Evolutionary conservation across 768 basidiomycete species (phyloP), one percentile per base, ranked within the genome.

Genomic region (Leccinum truebloodii): DNA sequence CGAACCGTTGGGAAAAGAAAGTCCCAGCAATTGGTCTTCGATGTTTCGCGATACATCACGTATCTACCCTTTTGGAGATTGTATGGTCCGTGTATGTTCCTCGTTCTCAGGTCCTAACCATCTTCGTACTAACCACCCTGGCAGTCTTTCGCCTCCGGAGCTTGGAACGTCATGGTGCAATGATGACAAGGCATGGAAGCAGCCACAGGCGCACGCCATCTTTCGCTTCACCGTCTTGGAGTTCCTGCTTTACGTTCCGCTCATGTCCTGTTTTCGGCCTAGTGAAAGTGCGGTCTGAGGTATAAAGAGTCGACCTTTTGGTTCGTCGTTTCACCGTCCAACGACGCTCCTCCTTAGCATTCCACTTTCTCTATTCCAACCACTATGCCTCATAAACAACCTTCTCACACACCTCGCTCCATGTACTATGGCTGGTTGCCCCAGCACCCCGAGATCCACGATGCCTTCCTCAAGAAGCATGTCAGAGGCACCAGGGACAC

Each of bases 381-480:
- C 24, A 52, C 32, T 6, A 53, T 60, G 60, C 2, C 39, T n/a
- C 18, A 41, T 1, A 8, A 14, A 13, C 48, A 26, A 14, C 48
- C 55, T 34, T 30, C 30, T 12, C 9, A 39, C 22, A 0, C 9
- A 6, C 1, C 22, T 9, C 50, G 20, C 10, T 28, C 57, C 52
- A 8, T 26, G 16, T 52, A 59, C 34, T 12, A 52, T 18, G 57
- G 60, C 6, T 59, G 59, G 57, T 24, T 52, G 8, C 60, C 60
- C 8, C 2, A 14, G 4, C 13, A 52, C 24, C 16, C 32, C 6
- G 34, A 46, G 24, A 16, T 26, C 26, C 24, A 26, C 26, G 3
- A 26, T 8, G 24, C 24, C 49, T 50, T 50, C 49, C 14, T 50
- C 26, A 6, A 26, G 3, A 8, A 50, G 13, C 24, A 50, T 50